Base-by-base conservation (phyloP, 2,329 filamentous ascomycete species). In the Xylaria sp. region DNA sequence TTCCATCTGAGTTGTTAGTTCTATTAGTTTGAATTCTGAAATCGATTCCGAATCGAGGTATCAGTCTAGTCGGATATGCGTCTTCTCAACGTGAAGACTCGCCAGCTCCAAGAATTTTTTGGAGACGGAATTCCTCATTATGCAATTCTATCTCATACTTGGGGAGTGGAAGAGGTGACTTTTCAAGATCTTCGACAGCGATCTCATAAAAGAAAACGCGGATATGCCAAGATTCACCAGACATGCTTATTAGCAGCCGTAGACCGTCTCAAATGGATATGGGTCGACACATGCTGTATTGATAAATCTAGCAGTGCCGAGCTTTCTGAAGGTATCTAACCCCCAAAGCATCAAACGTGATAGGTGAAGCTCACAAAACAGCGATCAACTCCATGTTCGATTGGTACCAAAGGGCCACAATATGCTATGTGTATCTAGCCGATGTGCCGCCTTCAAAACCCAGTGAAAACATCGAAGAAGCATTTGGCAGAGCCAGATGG, bases 281-380 rank as follows among this genome's bases (percentile, higher is more conserved):
- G 69, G 64, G 35, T 73, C 18, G 67, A 73, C 32, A 71, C 71
- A 51, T 72, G 69, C 40, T 72, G 69, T 50, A 72, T 73, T 50
- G 69, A 71, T 59, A 70, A 72, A 42, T 66, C 62, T 5, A 73
- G 69, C 47, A 71, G 69, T 25, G 66, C 65, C 10, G 71, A 72
- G 29, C 66, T 73, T 42, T 71, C 68, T 10, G 71, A 69, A 53
- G 61, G 65, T 23, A 53, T 32, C 9, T 13, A 2, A 3, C 2
- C n/a, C 25, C n/a, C 21, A 16, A 37, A 51, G 2, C 25, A 48
- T 29, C 5, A 32, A 37, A 3, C 10, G 27, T 27, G 5, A 18
- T 44, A 5, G 12, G 21, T 6, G 37, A 65, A 29, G 40, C 55
- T 65, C 12, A 65, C n/a, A 42, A 55, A 25, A 61, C 23, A 61